A percentile compares a stretch with the other conserved stretches of the same genome.
Conservation (phyloP, 345 rosid genomes). For the Populus alba region DNA sequence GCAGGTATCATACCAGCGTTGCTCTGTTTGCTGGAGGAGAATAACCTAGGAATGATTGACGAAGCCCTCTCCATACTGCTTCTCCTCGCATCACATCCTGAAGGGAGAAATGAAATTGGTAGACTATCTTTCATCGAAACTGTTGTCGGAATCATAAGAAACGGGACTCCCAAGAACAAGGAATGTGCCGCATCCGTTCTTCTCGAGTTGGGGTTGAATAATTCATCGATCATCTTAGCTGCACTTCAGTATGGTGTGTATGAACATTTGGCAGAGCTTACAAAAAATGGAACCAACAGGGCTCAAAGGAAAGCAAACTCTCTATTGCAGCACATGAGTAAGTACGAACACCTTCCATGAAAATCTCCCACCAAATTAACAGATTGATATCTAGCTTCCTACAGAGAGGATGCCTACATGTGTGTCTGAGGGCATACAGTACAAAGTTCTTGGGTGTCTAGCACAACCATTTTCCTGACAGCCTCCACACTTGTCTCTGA, state of each 20-base stretch:
- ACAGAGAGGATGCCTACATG: background rate
- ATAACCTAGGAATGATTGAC: conserved; percentile 51
- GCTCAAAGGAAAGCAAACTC: conserved; percentile 64
- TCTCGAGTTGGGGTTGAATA: conserved; percentile 45
- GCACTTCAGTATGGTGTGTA: conserved; percentile 62
- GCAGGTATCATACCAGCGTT: conserved; percentile 52
- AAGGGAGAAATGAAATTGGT: conserved; percentile 41
- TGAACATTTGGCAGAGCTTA: conserved; percentile 42
- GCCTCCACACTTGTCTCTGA: too few species aligned
- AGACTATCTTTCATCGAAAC: conserved; percentile 40
- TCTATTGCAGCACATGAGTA: conserved; percentile 54
- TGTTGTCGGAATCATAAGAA: conserved; percentile 46
- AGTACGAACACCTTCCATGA: conserved; percentile 56
- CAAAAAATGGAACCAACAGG: conserved; percentile 50
- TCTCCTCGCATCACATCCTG: conserved; percentile 47
- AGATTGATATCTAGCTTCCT: background rate
- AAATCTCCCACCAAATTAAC: background rate
- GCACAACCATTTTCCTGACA: background rate
- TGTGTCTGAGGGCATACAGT: background rate
- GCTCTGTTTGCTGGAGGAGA: conserved; percentile 44
- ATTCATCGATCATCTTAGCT: conserved; percentile 38
- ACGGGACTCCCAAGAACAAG: conserved; percentile 62
- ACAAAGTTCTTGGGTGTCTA: background rate
- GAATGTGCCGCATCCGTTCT: conserved; percentile 58
- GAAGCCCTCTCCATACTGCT: conserved; percentile 61